Conservation (phyloP, 2,329 filamentous ascomycete genomes). For the Amauroascus niger region DNA sequence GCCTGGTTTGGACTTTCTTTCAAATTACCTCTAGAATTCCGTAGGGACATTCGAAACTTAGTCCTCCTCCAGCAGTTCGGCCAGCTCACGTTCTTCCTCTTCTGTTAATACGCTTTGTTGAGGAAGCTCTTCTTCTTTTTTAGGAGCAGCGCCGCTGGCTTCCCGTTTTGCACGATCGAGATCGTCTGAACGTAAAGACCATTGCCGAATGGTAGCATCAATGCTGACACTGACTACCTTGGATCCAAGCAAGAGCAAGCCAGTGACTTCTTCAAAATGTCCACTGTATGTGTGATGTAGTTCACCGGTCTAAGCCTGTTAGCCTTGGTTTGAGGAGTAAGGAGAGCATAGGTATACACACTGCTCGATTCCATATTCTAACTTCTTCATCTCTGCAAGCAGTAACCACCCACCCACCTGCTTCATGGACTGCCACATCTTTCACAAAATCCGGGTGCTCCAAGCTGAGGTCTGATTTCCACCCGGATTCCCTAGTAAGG, state of each 20-base stretch:
- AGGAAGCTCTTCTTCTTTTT: slow-evolving; percentile 38
- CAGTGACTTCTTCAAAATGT: slow-evolving; percentile 90
- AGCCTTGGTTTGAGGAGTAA: slow-evolving; percentile 25
- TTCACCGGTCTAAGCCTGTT: slow-evolving; percentile 49
- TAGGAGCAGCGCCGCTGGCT: slow-evolving; percentile 35
- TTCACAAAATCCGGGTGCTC: slow-evolving; percentile 83
- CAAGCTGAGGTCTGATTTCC: slow-evolving; percentile 61
- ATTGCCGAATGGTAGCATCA: slow-evolving; percentile 77
- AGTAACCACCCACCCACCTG: slow-evolving; percentile 70
- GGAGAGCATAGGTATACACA: slow-evolving; percentile 22
- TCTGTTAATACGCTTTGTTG: slow-evolving; percentile 56
- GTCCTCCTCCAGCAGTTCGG: slow-evolving; percentile 74
- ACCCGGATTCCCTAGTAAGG: slow-evolving; percentile 57
- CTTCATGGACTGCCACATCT: slow-evolving; percentile 60
- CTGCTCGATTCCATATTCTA: slow-evolving; percentile 69
- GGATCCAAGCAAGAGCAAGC: slow-evolving; percentile 53
- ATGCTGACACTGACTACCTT: slow-evolving; percentile 72
- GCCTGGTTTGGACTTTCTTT: too few relatives aligned
- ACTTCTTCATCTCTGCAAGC: slow-evolving; percentile 86
- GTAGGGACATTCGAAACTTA: slow-evolving; percentile 1
- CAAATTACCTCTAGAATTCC: too few relatives aligned
- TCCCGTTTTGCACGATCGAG: slow-evolving; percentile 48
- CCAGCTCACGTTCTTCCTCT: slow-evolving; percentile 87
- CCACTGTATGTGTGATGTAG: slow-evolving; percentile 66
- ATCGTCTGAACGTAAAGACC: slow-evolving; percentile 59